A percentile compares a stretch with the other conserved stretches of the same genome.
phyloP scores from a whole-genome alignment of 345 rosid genomes.

The Salix caprea region DNA sequence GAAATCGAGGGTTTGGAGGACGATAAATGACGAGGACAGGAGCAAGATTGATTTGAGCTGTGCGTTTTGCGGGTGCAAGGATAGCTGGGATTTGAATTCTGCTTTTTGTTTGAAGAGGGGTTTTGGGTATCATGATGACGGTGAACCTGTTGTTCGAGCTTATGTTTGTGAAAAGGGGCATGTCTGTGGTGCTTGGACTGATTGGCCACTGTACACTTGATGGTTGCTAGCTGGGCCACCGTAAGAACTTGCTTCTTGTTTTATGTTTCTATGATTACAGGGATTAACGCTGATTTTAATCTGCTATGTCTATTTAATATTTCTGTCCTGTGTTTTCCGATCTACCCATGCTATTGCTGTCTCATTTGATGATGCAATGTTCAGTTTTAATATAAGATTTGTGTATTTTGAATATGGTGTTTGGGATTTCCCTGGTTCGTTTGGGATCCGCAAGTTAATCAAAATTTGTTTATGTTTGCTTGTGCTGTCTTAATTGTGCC shows the following conservation, averaged over 20 bases:
- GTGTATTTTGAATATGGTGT: not conserved
- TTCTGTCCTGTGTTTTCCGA: not conserved
- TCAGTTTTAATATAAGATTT: not conserved
- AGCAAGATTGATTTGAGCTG: slow-evolving; percentile 62
- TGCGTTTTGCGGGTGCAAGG: slow-evolving; percentile 67
- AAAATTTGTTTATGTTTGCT: not conserved
- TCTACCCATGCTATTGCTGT: not conserved
- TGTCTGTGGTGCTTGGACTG: slow-evolving; percentile 95
- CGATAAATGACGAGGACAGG: slow-evolving; percentile 63
- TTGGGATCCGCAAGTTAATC: no score
- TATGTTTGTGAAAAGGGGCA: slow-evolving; percentile 96
- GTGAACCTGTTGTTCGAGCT: slow-evolving; percentile 93
- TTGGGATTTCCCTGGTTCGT: not conserved
- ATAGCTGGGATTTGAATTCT: slow-evolving; percentile 88
- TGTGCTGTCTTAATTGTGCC: no score
- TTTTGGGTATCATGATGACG: slow-evolving; percentile 83
- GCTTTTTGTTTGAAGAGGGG: slow-evolving; percentile 81
- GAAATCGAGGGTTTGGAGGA: slow-evolving; percentile 78
- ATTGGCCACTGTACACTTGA: slow-evolving; percentile 64
- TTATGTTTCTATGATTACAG: not conserved
- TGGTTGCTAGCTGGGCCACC: not conserved
- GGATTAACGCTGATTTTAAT: not conserved
- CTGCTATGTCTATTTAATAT: not conserved
- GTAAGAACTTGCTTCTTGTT: not conserved
- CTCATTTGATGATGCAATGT: not conserved